Conservation (phyloP, 345 rosid genomes). For the Citrus medica region DNA sequence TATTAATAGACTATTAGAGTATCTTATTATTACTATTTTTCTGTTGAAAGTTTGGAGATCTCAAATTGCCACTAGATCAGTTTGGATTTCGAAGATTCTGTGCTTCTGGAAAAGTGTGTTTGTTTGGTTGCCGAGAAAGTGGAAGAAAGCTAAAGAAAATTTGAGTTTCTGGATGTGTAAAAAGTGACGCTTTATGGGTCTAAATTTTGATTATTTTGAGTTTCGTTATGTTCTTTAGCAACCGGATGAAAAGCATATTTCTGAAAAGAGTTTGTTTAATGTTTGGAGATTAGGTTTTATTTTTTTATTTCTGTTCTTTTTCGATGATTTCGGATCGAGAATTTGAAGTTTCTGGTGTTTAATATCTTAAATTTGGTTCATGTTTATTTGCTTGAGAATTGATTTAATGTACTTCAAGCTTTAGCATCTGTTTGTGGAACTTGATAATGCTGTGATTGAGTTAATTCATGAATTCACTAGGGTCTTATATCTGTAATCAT, state of each 20-base stretch:
- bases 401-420: conserved; percentile 7
- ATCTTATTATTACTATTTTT: background rate
- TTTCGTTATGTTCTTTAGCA: background rate
- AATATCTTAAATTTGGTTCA: background rate
- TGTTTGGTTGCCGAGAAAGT: conserved; percentile 19
- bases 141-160: conserved; percentile 18
- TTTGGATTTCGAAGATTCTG: conserved; percentile 21
- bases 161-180: background rate
- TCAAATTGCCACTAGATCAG: conserved; percentile 31
- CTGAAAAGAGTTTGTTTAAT: background rate
- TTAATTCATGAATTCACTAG: conserved; percentile 13
- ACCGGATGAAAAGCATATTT: background rate
- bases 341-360: conserved; percentile 6
- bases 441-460: conserved; percentile 29
- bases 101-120: conserved; percentile 9
- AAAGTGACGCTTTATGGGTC: background rate
- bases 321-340: background rate
- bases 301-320: background rate
- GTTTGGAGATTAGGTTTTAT: conserved; percentile 1
- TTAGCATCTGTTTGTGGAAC: conserved; percentile 24
- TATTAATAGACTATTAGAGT: background rate
- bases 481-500: conserved; percentile 43
- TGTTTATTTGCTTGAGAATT: background rate
- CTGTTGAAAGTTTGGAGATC: background rate
- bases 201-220: background rate